phyloP scores from a whole-genome alignment of 1,284 basidiomycete genomes.

The Cutaneotrichosporon mucoides region DNA sequence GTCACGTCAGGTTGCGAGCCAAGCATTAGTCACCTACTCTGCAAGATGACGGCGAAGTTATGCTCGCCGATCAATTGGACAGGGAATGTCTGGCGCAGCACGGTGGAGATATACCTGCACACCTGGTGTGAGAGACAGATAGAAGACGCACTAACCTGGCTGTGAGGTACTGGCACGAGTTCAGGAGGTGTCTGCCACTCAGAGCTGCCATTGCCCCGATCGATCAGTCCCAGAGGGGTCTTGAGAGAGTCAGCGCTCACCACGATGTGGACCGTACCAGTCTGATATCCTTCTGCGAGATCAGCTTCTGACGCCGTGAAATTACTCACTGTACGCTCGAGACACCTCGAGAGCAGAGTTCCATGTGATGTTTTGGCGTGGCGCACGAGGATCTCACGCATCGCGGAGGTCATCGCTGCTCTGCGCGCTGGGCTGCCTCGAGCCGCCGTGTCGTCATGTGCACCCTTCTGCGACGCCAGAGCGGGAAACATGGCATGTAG shows the following conservation, averaged over 20 bases:
- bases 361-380: constrained; percentile 23
- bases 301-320: too few relatives aligned
- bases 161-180: constrained; percentile 23
- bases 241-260: background rate
- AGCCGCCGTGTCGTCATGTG: too few relatives aligned
- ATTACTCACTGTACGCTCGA: constrained; percentile 11
- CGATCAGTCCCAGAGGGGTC: background rate
- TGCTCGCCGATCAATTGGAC: constrained; percentile 68
- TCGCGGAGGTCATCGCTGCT: constrained; percentile 4
- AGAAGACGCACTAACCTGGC: constrained; percentile 47
- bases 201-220: too few relatives aligned
- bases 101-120: constrained; percentile 60
- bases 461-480: background rate
- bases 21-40: constrained; percentile 53
- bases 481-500: constrained; percentile 10
- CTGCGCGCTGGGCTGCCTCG: background rate
- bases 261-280: constrained; percentile 3
- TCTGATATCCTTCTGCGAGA: constrained; percentile 11
- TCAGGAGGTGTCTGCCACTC: background rate
- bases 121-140: constrained; percentile 54
- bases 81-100: constrained; percentile 70
- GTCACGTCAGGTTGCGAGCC: background rate
- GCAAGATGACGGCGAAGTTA: constrained; percentile 64
- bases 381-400: constrained; percentile 27
- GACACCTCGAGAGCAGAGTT: constrained; percentile 13